Evolutionary conservation across 2,329 filamentous ascomycete genomes (phyloP).

Genomic region (Onygenales sp.): DNA sequence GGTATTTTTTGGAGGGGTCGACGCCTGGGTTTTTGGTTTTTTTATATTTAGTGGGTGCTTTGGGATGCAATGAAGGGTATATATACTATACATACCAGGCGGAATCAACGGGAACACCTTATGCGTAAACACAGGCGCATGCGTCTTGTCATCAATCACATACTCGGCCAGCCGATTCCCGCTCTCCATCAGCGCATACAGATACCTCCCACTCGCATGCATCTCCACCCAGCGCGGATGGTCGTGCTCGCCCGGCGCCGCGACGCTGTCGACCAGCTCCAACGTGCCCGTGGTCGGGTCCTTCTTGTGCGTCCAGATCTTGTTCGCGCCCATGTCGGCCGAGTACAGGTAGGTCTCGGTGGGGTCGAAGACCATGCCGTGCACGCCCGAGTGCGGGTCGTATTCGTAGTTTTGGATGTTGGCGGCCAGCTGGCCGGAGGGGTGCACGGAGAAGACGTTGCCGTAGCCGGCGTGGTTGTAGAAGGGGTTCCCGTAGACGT

Average conservation of each 20-base stretch:
- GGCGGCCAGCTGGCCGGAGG: slow-evolving; percentile 30
- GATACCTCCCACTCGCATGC: slow-evolving; percentile 64
- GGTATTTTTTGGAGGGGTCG: slow-evolving; percentile 52
- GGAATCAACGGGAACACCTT: slow-evolving; percentile 71
- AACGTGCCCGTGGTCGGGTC: slow-evolving; percentile 50
- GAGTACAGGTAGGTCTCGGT: slow-evolving; percentile 39
- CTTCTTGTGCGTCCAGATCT: slow-evolving; percentile 74
- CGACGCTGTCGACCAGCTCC: slow-evolving; percentile 60
- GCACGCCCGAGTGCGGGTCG: slow-evolving; percentile 35
- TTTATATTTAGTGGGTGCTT: neutral
- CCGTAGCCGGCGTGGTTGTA: slow-evolving; percentile 77
- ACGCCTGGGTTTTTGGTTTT: slow-evolving; percentile 14
- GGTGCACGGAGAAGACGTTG: slow-evolving; percentile 50
- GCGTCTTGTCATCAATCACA: slow-evolving; percentile 63
- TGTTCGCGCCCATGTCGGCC: slow-evolving; percentile 39
- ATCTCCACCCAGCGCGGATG: slow-evolving; percentile 85
- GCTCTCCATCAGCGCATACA: slow-evolving; percentile 85
- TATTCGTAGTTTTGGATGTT: slow-evolving; percentile 41
- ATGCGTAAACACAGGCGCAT: slow-evolving; percentile 69
- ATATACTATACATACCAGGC: slow-evolving; percentile 19
- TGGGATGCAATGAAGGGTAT: neutral
- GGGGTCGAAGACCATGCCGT: slow-evolving; percentile 40
- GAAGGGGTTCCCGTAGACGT: slow-evolving; percentile 83
- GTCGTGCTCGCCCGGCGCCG: slow-evolving; percentile 61
- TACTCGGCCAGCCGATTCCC: slow-evolving; percentile 78